These are phyloP conservation scores for Zymoseptoria tritici DNA, from an alignment of 2,329 filamentous ascomycete genomes.

Conservation along the genomic window DNA sequence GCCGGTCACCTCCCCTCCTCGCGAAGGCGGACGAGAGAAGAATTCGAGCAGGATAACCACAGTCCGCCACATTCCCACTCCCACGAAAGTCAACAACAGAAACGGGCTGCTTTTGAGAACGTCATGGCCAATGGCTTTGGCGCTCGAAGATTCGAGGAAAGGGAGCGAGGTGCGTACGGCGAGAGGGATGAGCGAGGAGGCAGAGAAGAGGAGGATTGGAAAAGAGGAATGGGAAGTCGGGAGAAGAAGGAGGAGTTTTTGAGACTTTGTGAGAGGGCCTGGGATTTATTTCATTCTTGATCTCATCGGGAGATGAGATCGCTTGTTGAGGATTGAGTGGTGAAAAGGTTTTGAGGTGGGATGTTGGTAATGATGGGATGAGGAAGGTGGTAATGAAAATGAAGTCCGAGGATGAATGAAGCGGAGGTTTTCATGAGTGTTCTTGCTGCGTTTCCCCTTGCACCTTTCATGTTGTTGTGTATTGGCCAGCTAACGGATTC, in stretches of 20 bases:
- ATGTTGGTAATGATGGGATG: background rate
- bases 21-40: slow-evolving; percentile 71
- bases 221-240: slow-evolving; percentile 76
- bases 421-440: no score
- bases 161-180: slow-evolving; percentile 81
- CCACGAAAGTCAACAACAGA: slow-evolving; percentile 61
- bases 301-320: background rate
- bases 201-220: slow-evolving; percentile 34
- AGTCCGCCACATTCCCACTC: slow-evolving; percentile 59
- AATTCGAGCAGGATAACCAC: slow-evolving; percentile 82
- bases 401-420: background rate
- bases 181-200: slow-evolving; percentile 26
- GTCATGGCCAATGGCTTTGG: slow-evolving; percentile 35
- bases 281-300: slow-evolving; percentile 88
- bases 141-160: slow-evolving; percentile 70
- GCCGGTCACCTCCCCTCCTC: slow-evolving; percentile 41
- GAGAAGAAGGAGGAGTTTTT: slow-evolving; percentile 93
- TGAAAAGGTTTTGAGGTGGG: no score
- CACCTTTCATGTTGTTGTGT: no score
- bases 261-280: slow-evolving; percentile 75
- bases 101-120: slow-evolving; percentile 30
- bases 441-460: no score
- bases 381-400: background rate
- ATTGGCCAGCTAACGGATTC: no score
- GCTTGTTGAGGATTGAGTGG: no score